phyloP scores from a whole-genome alignment of 306 rosid genomes.

The Styphnolobium japonicum region DNA sequence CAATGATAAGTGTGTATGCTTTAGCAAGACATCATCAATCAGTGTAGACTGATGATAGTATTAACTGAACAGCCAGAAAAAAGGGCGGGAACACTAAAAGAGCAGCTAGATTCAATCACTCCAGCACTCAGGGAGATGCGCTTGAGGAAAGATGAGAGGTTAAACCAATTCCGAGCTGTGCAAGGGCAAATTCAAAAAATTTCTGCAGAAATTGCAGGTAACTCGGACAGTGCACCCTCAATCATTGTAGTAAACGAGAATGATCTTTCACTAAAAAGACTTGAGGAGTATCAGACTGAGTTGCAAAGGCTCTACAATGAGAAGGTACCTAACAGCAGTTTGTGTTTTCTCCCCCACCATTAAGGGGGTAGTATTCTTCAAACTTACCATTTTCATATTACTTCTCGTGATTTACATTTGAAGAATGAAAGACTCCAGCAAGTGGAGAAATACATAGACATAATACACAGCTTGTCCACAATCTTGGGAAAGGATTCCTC shows the following conservation, averaged over 20 bases:
- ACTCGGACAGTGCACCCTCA: slow-evolving; percentile 46
- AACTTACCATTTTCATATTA: slow-evolving; percentile 12
- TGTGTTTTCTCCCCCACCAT: background rate
- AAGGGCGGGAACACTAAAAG: slow-evolving; percentile 81
- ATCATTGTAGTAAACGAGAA: slow-evolving; percentile 61
- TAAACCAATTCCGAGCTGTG: slow-evolving; percentile 70
- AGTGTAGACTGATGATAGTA: slow-evolving; percentile 27
- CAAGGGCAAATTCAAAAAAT: slow-evolving; percentile 77
- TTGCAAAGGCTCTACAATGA: slow-evolving; percentile 74
- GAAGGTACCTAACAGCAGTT: slow-evolving; percentile 55
- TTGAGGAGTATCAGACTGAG: slow-evolving; percentile 80
- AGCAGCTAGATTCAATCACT: slow-evolving; percentile 89
- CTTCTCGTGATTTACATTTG: slow-evolving; percentile 27
- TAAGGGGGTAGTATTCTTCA: slow-evolving; percentile 12
- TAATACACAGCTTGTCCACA: slow-evolving; percentile 64
- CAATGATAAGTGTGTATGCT: slow-evolving; percentile 11
- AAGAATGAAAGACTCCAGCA: slow-evolving; percentile 81
- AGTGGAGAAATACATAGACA: slow-evolving; percentile 62
- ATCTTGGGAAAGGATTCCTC: slow-evolving; percentile 86
- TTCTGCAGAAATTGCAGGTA: slow-evolving; percentile 82
- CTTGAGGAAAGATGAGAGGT: slow-evolving; percentile 79
- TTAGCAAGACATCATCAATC: slow-evolving; percentile 14
- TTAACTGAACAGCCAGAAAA: slow-evolving; percentile 76
- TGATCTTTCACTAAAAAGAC: slow-evolving; percentile 84
- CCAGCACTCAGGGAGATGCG: slow-evolving; percentile 88